These are phyloP conservation scores for Ehretia macrophylla DNA, from an alignment of 257 asterid species.

Conservation along the genomic window DNA sequence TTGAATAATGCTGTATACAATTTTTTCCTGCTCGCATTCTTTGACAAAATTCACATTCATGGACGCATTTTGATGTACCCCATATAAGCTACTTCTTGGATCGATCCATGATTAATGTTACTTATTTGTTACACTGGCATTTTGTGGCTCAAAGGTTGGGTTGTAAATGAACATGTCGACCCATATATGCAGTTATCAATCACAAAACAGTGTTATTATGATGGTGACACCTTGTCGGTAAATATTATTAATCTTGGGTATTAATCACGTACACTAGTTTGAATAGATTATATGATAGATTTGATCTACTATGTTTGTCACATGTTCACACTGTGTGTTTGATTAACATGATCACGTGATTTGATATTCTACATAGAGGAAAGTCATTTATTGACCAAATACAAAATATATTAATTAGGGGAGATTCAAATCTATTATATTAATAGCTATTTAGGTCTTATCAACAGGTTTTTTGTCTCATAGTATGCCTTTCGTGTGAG, in stretches of 20 bases:
- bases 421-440: no score
- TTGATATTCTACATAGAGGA: no score
- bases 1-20: no score
- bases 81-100: slow-evolving; percentile 17
- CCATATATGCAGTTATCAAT: slow-evolving; percentile 5
- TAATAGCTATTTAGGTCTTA: no score
- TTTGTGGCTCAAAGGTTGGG: slow-evolving; percentile 20
- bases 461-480: no score
- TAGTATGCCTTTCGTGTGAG: no score
- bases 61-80: not conserved
- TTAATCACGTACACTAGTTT: not conserved
- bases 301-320: not conserved
- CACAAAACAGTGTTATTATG: slow-evolving; percentile 10
- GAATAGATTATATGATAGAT: no score
- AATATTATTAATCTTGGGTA: not conserved
- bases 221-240: slow-evolving; percentile 19
- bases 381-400: no score
- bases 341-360: no score
- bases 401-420: no score
- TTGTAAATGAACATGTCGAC: not conserved
- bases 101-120: slow-evolving; percentile 14
- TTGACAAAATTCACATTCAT: slow-evolving; percentile 7
- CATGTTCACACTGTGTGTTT: no score
- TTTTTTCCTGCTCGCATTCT: not conserved
- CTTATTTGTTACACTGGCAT: slow-evolving; percentile 17